Percentiles rank a stretch among this genome's conserved stretches.
Evolutionary conservation across 1,284 basidiomycete genomes (phyloP).

Genomic region (Schizopora paradoxa): DNA sequence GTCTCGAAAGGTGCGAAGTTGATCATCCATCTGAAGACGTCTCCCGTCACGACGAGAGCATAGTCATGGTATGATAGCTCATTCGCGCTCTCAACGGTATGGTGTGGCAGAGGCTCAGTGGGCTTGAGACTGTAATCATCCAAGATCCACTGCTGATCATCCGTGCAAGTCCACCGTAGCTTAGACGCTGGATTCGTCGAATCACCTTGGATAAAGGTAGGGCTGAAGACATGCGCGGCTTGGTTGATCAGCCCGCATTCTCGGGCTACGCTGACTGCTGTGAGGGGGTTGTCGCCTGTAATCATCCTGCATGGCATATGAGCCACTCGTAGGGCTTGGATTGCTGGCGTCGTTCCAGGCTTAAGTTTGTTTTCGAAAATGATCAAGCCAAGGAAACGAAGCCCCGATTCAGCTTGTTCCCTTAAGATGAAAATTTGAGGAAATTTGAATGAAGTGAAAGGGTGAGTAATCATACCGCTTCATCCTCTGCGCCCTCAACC

Average conservation of each 20-base stretch:
- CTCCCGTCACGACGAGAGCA: slow-evolving; percentile 91
- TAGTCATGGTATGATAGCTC: slow-evolving; percentile 83
- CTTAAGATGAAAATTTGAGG: slow-evolving; percentile 40
- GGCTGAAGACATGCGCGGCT: slow-evolving; percentile 89
- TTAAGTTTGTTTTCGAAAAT: slow-evolving; percentile 99
- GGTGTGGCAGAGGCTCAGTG: slow-evolving; percentile 56
- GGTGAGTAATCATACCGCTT: slow-evolving; percentile 56
- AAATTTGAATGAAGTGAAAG: slow-evolving; percentile 1
- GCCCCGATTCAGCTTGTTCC: slow-evolving; percentile 88
- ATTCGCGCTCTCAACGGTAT: slow-evolving; percentile 54
- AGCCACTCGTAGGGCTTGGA: slow-evolving; percentile 83
- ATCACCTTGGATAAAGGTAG: slow-evolving; percentile 75
- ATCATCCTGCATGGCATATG: slow-evolving; percentile 97
- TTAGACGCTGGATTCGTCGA: slow-evolving; percentile 57
- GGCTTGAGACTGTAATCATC: slow-evolving; percentile 89
- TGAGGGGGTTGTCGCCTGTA: slow-evolving; percentile 95
- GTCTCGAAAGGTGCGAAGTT: slow-evolving; percentile 94
- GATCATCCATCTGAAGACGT: slow-evolving; percentile 98
- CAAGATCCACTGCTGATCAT: slow-evolving; percentile 81
- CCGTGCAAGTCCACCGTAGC: slow-evolving; percentile 90
- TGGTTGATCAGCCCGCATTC: slow-evolving; percentile 91
- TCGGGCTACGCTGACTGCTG: slow-evolving; percentile 93
- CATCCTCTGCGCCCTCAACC: slow-evolving; percentile 97
- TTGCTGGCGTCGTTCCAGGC: slow-evolving; percentile 87
- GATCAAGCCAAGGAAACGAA: slow-evolving; percentile 92